Evolutionary conservation across 1,284 basidiomycete species (phyloP), one percentile per base, ranked within the genome.

Genomic region (Sanghuangporus baumii): DNA sequence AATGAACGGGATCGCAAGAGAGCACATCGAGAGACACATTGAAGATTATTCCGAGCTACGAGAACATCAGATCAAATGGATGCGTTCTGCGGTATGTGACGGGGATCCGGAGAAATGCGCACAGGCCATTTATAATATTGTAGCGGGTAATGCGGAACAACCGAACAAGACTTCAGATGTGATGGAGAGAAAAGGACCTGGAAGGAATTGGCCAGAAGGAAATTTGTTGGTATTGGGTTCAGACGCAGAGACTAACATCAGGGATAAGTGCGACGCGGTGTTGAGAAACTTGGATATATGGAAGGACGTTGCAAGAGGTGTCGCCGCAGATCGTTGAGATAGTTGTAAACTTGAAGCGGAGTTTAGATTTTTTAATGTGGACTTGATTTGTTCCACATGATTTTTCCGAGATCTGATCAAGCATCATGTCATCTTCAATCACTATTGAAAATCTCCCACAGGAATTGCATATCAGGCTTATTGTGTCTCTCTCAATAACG

Each of bases 191-290:
- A 18, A 46, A 46, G 41, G 52, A 18, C 37, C 20, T 11, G 61
- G 56, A 6, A 47, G 60, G 37, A 34, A 14, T 6, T 67, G 66
- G 66, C 60, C 63, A 26, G 56, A 58, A n/a, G 26, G 40, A 43
- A 52, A 52, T 23, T 60, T 60, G 38, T 46, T 67, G 37, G 63
- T 65, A n/a, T 55, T 67, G 34, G 66, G 66, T 26, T 52, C 59
- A 38, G 66, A 67, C 59, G 59, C 63, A 9, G 60, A 63, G 50
- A 48, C 43, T 14, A 63, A 67, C 57, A 62, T 67, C 48, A 52
- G 57, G 37, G 60, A 64, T 2, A 66, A 63, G 48, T 67, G 66
- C 47, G 55, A 55, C 31, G 48, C 36, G 7, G 60, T 64, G 2
- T 23, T 65, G 41, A 46, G 34, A 16, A 59, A 52, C 41, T 48